A percentile compares a stretch with the other conserved stretches of the same genome.
These are phyloP conservation scores for Pythium oligandrum DNA, from an alignment of 352 stramenopile species.

Conservation along the genomic window DNA sequence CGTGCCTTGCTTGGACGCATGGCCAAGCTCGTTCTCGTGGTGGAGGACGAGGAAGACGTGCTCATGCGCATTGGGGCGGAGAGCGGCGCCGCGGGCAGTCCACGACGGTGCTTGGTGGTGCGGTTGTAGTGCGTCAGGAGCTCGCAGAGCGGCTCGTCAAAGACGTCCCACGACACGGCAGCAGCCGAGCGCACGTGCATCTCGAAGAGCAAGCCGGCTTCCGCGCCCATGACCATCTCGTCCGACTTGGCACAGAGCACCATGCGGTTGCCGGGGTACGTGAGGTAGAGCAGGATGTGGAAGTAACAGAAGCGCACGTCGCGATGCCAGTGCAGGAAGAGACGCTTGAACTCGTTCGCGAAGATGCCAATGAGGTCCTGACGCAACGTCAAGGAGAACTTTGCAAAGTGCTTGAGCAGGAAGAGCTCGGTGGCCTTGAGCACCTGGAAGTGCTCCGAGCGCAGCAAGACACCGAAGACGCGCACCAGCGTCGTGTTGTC, in stretches of 20 bases:
- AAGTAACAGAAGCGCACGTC: slow-evolving; percentile 84
- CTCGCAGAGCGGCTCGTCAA: slow-evolving; percentile 55
- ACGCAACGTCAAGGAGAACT: slow-evolving; percentile 54
- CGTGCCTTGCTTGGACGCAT: slow-evolving; percentile 3
- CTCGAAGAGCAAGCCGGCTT: slow-evolving; percentile 59
- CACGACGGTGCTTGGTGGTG: slow-evolving; percentile 25
- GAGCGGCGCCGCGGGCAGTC: neutral
- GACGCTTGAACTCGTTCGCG: slow-evolving; percentile 39
- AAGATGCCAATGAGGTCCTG: slow-evolving; percentile 43
- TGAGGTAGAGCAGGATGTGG: slow-evolving; percentile 77
- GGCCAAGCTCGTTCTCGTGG: neutral
- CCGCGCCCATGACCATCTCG: slow-evolving; percentile 59
- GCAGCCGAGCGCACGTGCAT: slow-evolving; percentile 44
- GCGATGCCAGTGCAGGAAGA: slow-evolving; percentile 82
- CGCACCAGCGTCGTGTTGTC: slow-evolving; percentile 35
- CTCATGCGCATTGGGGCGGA: neutral
- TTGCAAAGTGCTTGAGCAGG: slow-evolving; percentile 53
- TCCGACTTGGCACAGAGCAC: slow-evolving; percentile 70
- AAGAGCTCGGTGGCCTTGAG: slow-evolving; percentile 65
- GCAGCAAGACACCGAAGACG: slow-evolving; percentile 55
- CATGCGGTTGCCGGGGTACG: slow-evolving; percentile 71
- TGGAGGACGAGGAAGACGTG: neutral
- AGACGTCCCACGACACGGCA: slow-evolving; percentile 47
- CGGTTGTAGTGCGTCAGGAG: slow-evolving; percentile 45
- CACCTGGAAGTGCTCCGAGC: slow-evolving; percentile 72